A percentile compares a stretch with the other conserved stretches of the same genome.
Conservation (phyloP, 805 yeast genomes). For the Saccharomycopsis capsularis region DNA sequence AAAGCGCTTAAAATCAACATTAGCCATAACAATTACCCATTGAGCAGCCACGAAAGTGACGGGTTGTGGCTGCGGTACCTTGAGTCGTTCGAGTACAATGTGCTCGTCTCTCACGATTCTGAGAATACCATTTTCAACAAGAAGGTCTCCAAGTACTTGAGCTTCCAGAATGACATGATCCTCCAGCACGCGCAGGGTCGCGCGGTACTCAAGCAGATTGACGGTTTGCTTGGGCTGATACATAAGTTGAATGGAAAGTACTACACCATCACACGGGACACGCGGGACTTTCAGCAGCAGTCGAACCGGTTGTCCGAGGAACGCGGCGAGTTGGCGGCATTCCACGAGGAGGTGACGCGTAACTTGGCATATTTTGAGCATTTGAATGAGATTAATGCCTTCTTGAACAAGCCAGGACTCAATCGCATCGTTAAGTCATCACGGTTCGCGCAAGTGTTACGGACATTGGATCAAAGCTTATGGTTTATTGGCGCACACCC, state of each 20-base stretch:
- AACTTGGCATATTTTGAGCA: conserved; percentile 59
- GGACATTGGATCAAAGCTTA: conserved; percentile 60
- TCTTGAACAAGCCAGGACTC: conserved; percentile 66
- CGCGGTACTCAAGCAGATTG: conserved; percentile 41
- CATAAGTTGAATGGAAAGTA: conserved; percentile 44
- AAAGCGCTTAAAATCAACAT: neutral
- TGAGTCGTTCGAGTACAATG: conserved; percentile 36
- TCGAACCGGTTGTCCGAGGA: conserved; percentile 45
- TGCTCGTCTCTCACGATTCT: conserved; percentile 35
- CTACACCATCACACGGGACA: conserved; percentile 52
- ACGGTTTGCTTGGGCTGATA: conserved; percentile 38
- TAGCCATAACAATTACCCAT: conserved; percentile 29
- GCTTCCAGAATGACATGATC: conserved; percentile 30
- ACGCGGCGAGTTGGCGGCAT: conserved; percentile 35
- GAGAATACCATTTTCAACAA: conserved; percentile 35
- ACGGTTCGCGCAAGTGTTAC: conserved; percentile 47
- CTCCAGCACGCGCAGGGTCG: conserved; percentile 28
- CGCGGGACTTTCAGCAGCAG: conserved; percentile 54
- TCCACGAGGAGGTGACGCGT: conserved; percentile 39
- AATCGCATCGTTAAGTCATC: conserved; percentile 49
- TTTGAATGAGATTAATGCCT: conserved; percentile 61
- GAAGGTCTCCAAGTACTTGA: conserved; percentile 27
- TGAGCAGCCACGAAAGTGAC: conserved; percentile 33
- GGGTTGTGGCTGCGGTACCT: conserved; percentile 32
- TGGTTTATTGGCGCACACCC: conserved; percentile 47